Conservation (phyloP, 2,329 filamentous ascomycete species). For the Leptographium wingfieldii region DNA sequence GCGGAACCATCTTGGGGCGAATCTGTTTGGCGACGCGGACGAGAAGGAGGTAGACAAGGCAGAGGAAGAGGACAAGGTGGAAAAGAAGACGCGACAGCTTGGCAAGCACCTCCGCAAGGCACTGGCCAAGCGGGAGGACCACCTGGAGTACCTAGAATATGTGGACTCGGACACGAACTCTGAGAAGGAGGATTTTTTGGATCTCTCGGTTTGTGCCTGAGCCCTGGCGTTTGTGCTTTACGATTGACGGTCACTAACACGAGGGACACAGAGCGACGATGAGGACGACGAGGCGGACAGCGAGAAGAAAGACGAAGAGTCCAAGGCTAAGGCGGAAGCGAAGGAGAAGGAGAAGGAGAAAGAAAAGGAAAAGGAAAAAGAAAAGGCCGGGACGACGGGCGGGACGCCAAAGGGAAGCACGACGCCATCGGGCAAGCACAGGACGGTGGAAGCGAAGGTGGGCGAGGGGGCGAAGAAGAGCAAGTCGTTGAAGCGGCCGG, state of each 20-base stretch:
- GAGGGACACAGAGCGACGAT: neutral
- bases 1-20: conserved; percentile 73
- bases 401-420: conserved; percentile 57
- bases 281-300: conserved; percentile 14
- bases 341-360: conserved; percentile 14
- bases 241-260: neutral
- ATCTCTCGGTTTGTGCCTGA: conserved; percentile 20
- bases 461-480: conserved; percentile 38
- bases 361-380: conserved; percentile 16
- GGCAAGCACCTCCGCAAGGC: conserved; percentile 72
- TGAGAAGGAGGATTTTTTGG: conserved; percentile 21
- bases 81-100: conserved; percentile 55
- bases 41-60: conserved; percentile 65
- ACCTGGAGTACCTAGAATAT: conserved; percentile 78
- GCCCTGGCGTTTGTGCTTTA: neutral
- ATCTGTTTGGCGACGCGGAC: conserved; percentile 60
- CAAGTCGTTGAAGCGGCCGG: conserved; percentile 65
- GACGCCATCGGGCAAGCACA: conserved; percentile 37
- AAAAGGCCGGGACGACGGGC: conserved; percentile 45
- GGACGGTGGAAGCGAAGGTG: conserved; percentile 27
- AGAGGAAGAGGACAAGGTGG: conserved; percentile 54
- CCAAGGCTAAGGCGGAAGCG: neutral
- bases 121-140: conserved; percentile 72
- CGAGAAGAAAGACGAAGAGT: conserved; percentile 27
- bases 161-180: conserved; percentile 66